A percentile compares a stretch with the other conserved stretches of the same genome.
Evolutionary conservation across 306 rosid species (phyloP).

Genomic region (Rosa rugosa): DNA sequence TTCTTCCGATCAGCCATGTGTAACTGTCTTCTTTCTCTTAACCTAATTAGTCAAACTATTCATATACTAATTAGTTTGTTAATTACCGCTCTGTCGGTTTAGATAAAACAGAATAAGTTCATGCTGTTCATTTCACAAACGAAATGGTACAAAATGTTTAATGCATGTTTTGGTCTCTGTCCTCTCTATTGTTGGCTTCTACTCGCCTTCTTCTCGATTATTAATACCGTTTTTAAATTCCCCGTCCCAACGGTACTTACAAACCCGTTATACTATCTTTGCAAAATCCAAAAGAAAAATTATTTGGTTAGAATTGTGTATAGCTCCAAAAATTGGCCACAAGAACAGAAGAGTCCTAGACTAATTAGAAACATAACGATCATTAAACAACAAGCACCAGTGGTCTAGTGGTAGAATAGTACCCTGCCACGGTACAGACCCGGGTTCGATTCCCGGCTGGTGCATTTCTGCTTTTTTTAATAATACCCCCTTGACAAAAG

Average conservation of each 20-base stretch:
- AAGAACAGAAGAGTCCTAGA: too few species aligned
- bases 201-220: background rate
- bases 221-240: background rate
- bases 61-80: background rate
- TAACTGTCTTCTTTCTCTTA: background rate
- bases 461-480: constrained; percentile 7
- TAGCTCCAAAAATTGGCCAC: background rate
- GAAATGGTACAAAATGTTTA: background rate
- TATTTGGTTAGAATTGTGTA: background rate
- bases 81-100: too few species aligned
- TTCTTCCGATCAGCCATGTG: background rate
- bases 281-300: background rate
- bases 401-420: constrained; percentile 92
- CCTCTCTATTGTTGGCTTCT: background rate
- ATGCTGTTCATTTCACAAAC: background rate
- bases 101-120: background rate
- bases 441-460: constrained; percentile 91
- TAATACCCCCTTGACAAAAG: too few species aligned
- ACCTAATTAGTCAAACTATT: background rate
- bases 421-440: constrained; percentile 55
- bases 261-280: background rate
- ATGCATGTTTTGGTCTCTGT: background rate
- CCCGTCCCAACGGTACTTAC: constrained; percentile 1
- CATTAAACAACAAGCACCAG: constrained; percentile 42
- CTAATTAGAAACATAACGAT: too few species aligned